These are phyloP conservation scores for Coemansia sp. DNA, from an alignment of 192 early-diverging fungal species.

Conservation along the genomic window DNA sequence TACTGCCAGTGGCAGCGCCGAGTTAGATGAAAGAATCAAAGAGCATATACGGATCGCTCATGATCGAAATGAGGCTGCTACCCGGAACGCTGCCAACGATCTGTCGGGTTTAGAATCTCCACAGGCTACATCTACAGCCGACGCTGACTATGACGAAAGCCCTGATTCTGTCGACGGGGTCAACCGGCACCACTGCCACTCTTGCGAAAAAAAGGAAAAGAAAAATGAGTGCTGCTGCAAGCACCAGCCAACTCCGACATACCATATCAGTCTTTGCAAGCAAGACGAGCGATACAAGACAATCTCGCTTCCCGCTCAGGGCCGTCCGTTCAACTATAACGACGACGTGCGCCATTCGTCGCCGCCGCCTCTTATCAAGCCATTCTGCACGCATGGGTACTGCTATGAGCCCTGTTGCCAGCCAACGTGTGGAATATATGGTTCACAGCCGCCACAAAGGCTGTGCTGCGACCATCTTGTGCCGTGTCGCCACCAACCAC, in stretches of 20 bases:
- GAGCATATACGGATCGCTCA: neutral
- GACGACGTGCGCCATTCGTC: conserved; percentile 20
- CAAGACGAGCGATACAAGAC: conserved; percentile 38
- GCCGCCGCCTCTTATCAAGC: conserved; percentile 17
- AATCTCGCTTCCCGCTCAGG: conserved; percentile 45
- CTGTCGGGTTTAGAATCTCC: neutral
- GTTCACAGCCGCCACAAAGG: conserved; percentile 19
- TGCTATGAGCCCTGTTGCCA: conserved; percentile 39
- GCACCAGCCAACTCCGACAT: conserved; percentile 33
- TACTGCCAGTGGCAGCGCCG: neutral
- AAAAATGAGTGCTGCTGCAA: conserved; percentile 23
- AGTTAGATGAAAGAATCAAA: neutral
- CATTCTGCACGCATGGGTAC: conserved; percentile 22
- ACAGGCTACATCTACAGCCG: neutral
- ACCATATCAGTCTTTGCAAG: conserved; percentile 30
- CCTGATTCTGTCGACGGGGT: conserved; percentile 7
- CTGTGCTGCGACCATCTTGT: conserved; percentile 25
- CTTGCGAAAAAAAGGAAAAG: conserved; percentile 3
- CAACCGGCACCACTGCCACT: conserved; percentile 8
- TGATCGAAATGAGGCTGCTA: neutral
- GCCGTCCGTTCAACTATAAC: conserved; percentile 28
- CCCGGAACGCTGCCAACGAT: neutral
- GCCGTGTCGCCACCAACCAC: conserved; percentile 29
- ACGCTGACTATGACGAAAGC: neutral
- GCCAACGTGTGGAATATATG: conserved; percentile 25